These are phyloP conservation scores for Escovopsis weberi DNA, from an alignment of 2,329 filamentous ascomycete species.

Conservation along the genomic window DNA sequence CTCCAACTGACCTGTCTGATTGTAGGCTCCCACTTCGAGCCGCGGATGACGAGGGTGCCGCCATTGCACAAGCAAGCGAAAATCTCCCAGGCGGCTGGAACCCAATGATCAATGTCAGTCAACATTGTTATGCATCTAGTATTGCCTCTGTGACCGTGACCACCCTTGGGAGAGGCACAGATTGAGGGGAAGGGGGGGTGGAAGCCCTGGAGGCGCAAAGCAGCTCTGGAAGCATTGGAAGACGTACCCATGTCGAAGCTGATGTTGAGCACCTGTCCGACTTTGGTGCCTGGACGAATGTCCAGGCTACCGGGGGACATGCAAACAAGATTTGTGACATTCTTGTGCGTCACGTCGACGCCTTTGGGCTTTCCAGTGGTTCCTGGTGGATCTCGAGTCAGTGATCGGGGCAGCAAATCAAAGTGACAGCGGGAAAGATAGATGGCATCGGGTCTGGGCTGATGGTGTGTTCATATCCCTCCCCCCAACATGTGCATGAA, in stretches of 20 bases:
- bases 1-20: conserved; percentile 25
- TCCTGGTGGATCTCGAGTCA: conserved; percentile 12
- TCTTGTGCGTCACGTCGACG: conserved; percentile 40
- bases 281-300: conserved; percentile 33
- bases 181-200: not conserved
- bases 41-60: conserved; percentile 38
- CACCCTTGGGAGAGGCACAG: conserved; percentile 1
- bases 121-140: not conserved
- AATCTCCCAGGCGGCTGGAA: conserved; percentile 44
- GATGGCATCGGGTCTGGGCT: not conserved
- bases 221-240: not conserved
- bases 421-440: not conserved
- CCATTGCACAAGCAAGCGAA: conserved; percentile 41
- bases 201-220: not conserved
- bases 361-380: conserved; percentile 45
- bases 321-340: conserved; percentile 39
- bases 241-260: conserved; percentile 46
- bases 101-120: conserved; percentile 4
- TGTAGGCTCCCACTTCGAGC: conserved; percentile 32
- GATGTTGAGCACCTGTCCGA: conserved; percentile 42
- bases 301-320: conserved; percentile 35
- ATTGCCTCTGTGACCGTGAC: conserved; percentile 1
- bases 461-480: not conserved
- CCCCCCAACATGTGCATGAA: too few relatives aligned
- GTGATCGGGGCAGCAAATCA: conserved; percentile 1